Evolutionary conservation across 306 rosid genomes (phyloP).

Genomic region (Cyclanthera cordifolia): DNA sequence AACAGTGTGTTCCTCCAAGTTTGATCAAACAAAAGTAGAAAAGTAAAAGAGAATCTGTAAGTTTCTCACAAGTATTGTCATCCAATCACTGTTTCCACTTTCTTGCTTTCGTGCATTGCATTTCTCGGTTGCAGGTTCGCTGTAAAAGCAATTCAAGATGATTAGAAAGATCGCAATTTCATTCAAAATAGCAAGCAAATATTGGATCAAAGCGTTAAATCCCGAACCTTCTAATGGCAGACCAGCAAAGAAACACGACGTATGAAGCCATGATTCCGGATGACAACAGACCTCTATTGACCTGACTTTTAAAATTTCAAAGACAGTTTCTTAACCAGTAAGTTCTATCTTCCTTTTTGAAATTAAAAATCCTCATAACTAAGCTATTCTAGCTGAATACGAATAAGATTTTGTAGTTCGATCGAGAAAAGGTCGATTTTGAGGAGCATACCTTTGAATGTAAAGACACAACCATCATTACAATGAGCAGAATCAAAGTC

Average conservation of each 20-base stretch:
- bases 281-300: constrained; percentile 70
- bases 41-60: neutral
- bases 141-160: constrained; percentile 27
- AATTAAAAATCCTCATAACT: neutral
- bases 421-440: neutral
- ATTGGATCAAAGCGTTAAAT: neutral
- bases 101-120: constrained; percentile 36
- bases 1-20: neutral
- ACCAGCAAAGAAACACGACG: constrained; percentile 75
- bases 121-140: constrained; percentile 55
- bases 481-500: constrained; percentile 66
- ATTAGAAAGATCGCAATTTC: neutral
- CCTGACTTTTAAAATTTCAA: constrained; percentile 37
- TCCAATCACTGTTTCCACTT: constrained; percentile 40
- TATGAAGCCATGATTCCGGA: constrained; percentile 90
- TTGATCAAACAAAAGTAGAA: neutral
- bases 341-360: neutral
- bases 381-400: neutral
- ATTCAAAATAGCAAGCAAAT: neutral
- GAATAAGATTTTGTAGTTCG: neutral
- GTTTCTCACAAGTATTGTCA: constrained; percentile 51
- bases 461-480: constrained; percentile 49
- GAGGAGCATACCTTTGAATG: constrained; percentile 55
- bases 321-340: neutral
- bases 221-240: constrained; percentile 67